Conservation (phyloP, 2,329 filamentous ascomycete species). For the Magnaporthiopsis incrustans region DNA sequence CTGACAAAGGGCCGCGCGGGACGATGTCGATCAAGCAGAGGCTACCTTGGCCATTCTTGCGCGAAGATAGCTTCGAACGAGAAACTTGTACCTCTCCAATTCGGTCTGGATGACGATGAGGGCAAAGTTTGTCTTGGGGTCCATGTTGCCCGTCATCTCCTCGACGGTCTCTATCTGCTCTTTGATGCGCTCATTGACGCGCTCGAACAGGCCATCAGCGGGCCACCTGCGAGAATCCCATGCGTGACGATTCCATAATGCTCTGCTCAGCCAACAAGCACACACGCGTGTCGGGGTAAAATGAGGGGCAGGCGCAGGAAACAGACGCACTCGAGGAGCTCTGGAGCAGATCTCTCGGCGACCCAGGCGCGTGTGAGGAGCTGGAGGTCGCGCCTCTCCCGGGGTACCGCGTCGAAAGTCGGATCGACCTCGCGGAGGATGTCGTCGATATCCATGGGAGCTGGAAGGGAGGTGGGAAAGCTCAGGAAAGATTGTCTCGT, state of each 20-base stretch:
- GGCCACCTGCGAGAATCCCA: slow-evolving; percentile 44
- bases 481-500: not conserved
- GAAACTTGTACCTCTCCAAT: slow-evolving; percentile 86
- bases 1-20: not conserved
- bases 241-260: slow-evolving; percentile 1
- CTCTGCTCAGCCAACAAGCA: slow-evolving; percentile 2
- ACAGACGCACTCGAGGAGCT: slow-evolving; percentile 65
- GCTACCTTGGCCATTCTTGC: slow-evolving; percentile 79
- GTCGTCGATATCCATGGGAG: slow-evolving; percentile 68
- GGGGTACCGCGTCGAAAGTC: slow-evolving; percentile 42
- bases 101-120: slow-evolving; percentile 96
- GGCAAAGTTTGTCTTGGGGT: slow-evolving; percentile 83
- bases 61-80: slow-evolving; percentile 75
- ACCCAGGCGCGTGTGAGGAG: slow-evolving; percentile 88
- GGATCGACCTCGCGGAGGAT: slow-evolving; percentile 69
- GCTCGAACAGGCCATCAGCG: slow-evolving; percentile 67
- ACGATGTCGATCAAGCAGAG: slow-evolving; percentile 9
- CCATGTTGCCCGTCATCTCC: slow-evolving; percentile 70
- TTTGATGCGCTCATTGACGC: slow-evolving; percentile 59
- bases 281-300: not conserved
- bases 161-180: slow-evolving; percentile 29
- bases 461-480: not conserved
- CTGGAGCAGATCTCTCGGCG: slow-evolving; percentile 80
- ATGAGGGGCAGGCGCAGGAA: not conserved
- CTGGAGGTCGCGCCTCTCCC: slow-evolving; percentile 69